Conservation (phyloP, 495 filamentous ascomycete genomes). For the Hyaloscypha variabilis region DNA sequence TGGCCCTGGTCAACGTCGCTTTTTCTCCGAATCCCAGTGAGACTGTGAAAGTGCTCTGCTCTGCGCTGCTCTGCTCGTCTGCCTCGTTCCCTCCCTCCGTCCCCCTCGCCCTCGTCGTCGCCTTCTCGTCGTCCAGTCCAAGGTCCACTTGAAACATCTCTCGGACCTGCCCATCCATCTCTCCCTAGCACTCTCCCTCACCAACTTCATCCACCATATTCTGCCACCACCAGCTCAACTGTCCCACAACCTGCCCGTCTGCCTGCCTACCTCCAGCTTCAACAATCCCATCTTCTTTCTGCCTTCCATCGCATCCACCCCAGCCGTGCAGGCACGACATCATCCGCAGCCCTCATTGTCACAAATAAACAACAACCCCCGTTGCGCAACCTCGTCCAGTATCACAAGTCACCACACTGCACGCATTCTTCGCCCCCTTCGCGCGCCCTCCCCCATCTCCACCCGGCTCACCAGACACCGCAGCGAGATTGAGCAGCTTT, state of each 20-base stretch:
- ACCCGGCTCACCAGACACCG: neutral
- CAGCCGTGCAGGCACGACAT: neutral
- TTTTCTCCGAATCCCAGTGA: neutral
- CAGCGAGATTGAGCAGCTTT: neutral
- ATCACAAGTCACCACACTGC: neutral
- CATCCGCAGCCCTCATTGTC: neutral
- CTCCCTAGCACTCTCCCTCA: neutral
- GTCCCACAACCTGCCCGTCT: neutral
- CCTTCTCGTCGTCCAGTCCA: no score
- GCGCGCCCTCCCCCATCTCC: neutral
- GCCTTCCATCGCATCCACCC: neutral
- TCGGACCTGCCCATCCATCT: slow-evolving; percentile 5
- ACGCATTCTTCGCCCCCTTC: neutral
- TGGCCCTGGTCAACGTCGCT: no score
- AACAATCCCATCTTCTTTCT: neutral
- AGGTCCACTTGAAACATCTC: slow-evolving; percentile 18
- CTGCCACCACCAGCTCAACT: slow-evolving; percentile 2
- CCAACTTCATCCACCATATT: slow-evolving; percentile 1
- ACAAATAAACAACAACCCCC: neutral
- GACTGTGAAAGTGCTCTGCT: no score
- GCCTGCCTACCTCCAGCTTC: neutral
- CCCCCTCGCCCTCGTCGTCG: neutral
- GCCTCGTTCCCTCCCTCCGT: neutral
- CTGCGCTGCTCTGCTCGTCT: no score
- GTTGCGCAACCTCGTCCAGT: neutral